Evolutionary conservation across 2,329 filamentous ascomycete genomes (phyloP).

Genomic region (Xylaria sp.): DNA sequence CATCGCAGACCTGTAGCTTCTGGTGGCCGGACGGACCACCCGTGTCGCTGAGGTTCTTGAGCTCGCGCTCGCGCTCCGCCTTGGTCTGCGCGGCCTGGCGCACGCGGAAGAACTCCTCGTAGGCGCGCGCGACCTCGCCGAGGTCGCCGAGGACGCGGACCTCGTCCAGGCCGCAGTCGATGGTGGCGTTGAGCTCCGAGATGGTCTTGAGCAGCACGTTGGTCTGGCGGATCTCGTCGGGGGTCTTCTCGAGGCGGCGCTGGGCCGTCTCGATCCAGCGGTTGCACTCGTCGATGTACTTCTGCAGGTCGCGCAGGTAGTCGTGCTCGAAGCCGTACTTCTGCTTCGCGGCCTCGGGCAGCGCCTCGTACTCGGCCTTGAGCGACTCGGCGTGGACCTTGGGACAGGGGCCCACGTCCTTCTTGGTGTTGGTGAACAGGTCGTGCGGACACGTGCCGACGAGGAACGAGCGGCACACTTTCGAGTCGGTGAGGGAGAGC

Average conservation of each 20-base stretch:
- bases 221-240: slow-evolving; percentile 95
- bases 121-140: slow-evolving; percentile 81
- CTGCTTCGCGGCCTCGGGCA: slow-evolving; percentile 76
- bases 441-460: slow-evolving; percentile 96
- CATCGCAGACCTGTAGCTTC: slow-evolving; percentile 98
- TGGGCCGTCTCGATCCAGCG: slow-evolving; percentile 91
- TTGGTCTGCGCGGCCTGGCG: slow-evolving; percentile 84
- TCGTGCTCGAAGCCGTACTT: slow-evolving; percentile 94
- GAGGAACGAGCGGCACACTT: slow-evolving; percentile 94
- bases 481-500: slow-evolving; percentile 88
- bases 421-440: slow-evolving; percentile 99
- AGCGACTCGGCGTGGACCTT: slow-evolving; percentile 89
- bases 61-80: slow-evolving; percentile 83
- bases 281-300: slow-evolving; percentile 97
- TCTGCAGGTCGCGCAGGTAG: slow-evolving; percentile 94
- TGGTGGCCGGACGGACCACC: slow-evolving; percentile 94
- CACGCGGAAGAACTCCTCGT: slow-evolving; percentile 89
- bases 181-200: slow-evolving; percentile 79
- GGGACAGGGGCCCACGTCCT: slow-evolving; percentile 90
- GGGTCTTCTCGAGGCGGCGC: slow-evolving; percentile 92
- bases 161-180: slow-evolving; percentile 85
- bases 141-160: slow-evolving; percentile 86
- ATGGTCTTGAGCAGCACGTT: slow-evolving; percentile 90
- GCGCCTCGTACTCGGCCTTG: slow-evolving; percentile 86
- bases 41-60: slow-evolving; percentile 91